Evolutionary conservation across 2,329 filamentous ascomycete species (phyloP).

Genomic region (Penicillium frequentans): DNA sequence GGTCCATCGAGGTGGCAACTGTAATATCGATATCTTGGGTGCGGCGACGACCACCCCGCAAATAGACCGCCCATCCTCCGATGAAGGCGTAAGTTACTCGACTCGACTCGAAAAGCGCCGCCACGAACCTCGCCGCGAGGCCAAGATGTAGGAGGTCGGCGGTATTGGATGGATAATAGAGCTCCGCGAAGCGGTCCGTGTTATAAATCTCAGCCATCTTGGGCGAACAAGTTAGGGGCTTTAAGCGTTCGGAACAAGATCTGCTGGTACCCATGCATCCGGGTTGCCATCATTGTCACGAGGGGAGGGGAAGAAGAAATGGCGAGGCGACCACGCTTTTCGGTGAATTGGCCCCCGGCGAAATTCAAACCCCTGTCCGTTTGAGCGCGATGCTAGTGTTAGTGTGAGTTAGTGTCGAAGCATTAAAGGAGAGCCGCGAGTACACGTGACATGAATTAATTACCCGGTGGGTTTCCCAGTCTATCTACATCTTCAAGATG

Average conservation of each 20-base stretch:
- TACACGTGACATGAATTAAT: not conserved
- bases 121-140: slow-evolving; percentile 19
- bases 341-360: slow-evolving; percentile 6
- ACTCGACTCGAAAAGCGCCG: slow-evolving; percentile 16
- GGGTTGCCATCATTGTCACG: slow-evolving; percentile 7
- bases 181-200: slow-evolving; percentile 22
- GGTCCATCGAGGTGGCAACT: slow-evolving; percentile 17
- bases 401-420: slow-evolving; percentile 1
- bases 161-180: slow-evolving; percentile 21
- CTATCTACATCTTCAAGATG: not conserved
- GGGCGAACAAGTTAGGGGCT: slow-evolving; percentile 2
- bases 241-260: not conserved
- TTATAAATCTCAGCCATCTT: slow-evolving; percentile 22
- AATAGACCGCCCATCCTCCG: slow-evolving; percentile 20
- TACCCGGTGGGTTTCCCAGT: not conserved
- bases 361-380: slow-evolving; percentile 2
- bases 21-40: slow-evolving; percentile 23
- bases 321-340: not conserved
- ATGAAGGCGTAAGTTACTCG: slow-evolving; percentile 22
- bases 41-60: slow-evolving; percentile 17
- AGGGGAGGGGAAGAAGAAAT: not conserved
- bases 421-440: slow-evolving; percentile 1
- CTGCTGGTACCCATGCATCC: slow-evolving; percentile 3
- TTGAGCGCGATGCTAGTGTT: not conserved
- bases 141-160: slow-evolving; percentile 21